Evolutionary conservation across 2,329 filamentous ascomycete species (phyloP).

Genomic region (Teratosphaeriaceae sp.): DNA sequence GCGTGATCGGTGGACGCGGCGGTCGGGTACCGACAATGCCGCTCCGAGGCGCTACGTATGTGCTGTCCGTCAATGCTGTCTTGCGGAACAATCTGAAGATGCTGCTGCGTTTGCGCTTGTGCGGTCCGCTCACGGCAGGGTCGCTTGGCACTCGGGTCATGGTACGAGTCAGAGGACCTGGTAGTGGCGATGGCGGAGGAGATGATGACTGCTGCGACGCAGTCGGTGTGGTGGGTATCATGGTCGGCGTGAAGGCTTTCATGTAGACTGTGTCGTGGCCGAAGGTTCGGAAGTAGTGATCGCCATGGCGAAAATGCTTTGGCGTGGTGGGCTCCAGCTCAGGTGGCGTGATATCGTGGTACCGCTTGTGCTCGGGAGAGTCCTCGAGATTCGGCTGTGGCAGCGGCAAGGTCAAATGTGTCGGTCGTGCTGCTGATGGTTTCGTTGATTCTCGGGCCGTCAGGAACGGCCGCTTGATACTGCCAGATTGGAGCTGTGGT

Average conservation of each 20-base stretch:
- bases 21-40: not conserved
- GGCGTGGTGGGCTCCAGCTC: slow-evolving; percentile 13
- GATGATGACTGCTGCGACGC: not conserved
- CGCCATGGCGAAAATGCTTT: slow-evolving; percentile 10
- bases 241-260: slow-evolving; percentile 13
- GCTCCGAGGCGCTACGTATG: not conserved
- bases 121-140: not conserved
- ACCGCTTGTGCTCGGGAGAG: slow-evolving; percentile 9
- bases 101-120: slow-evolving; percentile 11
- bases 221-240: slow-evolving; percentile 1
- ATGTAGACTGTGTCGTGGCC: slow-evolving; percentile 10
- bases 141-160: not conserved
- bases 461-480: not conserved
- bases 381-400: not conserved
- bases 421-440: not conserved
- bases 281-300: slow-evolving; percentile 21
- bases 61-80: slow-evolving; percentile 3
- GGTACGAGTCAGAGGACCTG: not conserved
- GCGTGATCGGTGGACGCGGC: not conserved
- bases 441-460: slow-evolving; percentile 1
- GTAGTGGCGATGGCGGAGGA: not conserved
- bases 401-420: not conserved
- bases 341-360: slow-evolving; percentile 19
- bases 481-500: not conserved
- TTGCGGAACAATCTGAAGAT: slow-evolving; percentile 8